A percentile compares a stretch with the other conserved stretches of the same genome.
Conservation (phyloP, 148 eudicot genomes). For the Fagopyrum esculentum region DNA sequence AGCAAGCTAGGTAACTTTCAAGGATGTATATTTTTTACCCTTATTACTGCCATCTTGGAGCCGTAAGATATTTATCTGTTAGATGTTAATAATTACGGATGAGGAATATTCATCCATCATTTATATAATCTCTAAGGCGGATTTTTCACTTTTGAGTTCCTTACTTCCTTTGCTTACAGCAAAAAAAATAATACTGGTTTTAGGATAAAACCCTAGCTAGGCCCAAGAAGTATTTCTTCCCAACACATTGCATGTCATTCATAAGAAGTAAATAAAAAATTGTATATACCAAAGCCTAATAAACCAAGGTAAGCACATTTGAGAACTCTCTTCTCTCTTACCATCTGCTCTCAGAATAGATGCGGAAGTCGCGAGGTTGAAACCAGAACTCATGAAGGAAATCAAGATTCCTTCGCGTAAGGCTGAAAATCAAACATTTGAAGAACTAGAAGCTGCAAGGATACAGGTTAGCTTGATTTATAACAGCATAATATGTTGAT, state of each 20-base stretch:
- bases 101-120: not conserved
- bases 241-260: not conserved
- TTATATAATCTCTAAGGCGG: not conserved
- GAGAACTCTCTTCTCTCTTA: slow-evolving; percentile 15
- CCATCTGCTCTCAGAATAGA: slow-evolving; percentile 66
- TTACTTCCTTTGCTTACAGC: not conserved
- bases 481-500: not conserved
- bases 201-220: too few relatives aligned
- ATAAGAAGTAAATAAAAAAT: not conserved
- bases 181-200: not conserved
- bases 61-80: not conserved
- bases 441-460: slow-evolving; percentile 20
- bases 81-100: not conserved
- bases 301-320: not conserved
- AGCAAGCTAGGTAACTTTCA: slow-evolving; percentile 39
- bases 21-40: not conserved
- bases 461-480: slow-evolving; percentile 35
- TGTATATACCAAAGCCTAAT: not conserved
- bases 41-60: not conserved
- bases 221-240: too few relatives aligned
- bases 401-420: slow-evolving; percentile 19
- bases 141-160: not conserved
- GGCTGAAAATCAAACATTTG: slow-evolving; percentile 21
- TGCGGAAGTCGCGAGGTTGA: slow-evolving; percentile 44
- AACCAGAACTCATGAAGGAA: slow-evolving; percentile 27